Evolutionary conservation across 331 rosid genomes (phyloP).

Genomic region (Rosa hybrid): DNA sequence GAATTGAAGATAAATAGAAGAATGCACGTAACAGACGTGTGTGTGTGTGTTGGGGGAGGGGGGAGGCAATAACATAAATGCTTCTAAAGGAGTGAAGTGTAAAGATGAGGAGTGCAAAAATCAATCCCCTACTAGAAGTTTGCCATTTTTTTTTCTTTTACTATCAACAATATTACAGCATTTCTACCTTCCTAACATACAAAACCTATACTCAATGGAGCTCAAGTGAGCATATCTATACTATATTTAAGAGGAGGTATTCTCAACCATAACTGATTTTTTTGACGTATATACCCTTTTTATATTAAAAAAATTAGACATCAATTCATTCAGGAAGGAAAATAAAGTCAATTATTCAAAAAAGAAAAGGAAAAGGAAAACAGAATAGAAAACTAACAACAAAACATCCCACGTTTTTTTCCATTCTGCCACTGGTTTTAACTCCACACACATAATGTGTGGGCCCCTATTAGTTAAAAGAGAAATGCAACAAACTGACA

Average conservation of each 20-base stretch:
- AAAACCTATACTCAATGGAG: background rate
- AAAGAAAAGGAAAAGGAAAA: background rate
- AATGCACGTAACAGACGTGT: background rate
- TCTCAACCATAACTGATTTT: background rate
- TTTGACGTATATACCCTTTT: background rate
- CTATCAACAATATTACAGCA: slow-evolving; percentile 4
- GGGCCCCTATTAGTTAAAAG: background rate
- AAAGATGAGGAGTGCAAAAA: background rate
- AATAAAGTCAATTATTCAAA: background rate
- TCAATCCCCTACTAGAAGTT: background rate
- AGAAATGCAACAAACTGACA: background rate
- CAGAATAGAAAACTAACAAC: background rate
- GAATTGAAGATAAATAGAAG: background rate
- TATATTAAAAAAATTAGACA: background rate
- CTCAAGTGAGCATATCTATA: background rate
- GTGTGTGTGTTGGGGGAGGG: too few species aligned
- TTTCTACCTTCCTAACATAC: slow-evolving; percentile 7
- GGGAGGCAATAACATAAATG: background rate
- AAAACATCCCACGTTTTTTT: background rate
- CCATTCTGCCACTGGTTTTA: background rate
- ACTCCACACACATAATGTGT: background rate
- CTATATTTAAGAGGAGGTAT: background rate
- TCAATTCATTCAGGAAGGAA: background rate
- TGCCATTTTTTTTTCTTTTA: background rate
- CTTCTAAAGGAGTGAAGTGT: background rate